Percentiles rank a stretch among this genome's conserved stretches.
These are phyloP conservation scores for Phycomyces blakesleeanus DNA, from an alignment of 192 early-diverging fungal species.

Conservation along the genomic window DNA sequence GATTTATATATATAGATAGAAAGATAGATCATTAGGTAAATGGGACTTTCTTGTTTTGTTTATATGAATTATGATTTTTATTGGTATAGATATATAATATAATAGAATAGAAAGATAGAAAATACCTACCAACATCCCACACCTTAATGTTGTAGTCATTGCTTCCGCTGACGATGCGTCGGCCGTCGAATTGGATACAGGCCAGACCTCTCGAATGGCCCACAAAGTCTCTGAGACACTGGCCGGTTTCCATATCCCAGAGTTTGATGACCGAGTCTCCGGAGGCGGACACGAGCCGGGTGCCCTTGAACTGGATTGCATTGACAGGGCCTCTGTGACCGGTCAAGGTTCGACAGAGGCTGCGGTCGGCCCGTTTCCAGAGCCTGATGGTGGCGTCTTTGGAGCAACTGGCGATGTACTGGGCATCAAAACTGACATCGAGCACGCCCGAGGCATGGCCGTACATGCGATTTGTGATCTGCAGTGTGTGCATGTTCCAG, in stretches of 20 bases:
- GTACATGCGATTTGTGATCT: slow-evolving; percentile 46
- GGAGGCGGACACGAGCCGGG: slow-evolving; percentile 71
- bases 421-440: slow-evolving; percentile 80
- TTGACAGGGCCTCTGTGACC: slow-evolving; percentile 97
- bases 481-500: slow-evolving; percentile 68
- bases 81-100: too few relatives aligned
- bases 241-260: slow-evolving; percentile 75
- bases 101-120: neutral
- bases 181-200: slow-evolving; percentile 89
- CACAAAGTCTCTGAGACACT: slow-evolving; percentile 59
- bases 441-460: slow-evolving; percentile 84
- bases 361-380: slow-evolving; percentile 71
- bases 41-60: neutral
- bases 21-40: too few relatives aligned
- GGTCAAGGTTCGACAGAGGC: slow-evolving; percentile 58
- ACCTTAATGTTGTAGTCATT: slow-evolving; percentile 78
- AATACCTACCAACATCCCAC: slow-evolving; percentile 52
- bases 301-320: slow-evolving; percentile 79
- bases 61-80: neutral
- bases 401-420: slow-evolving; percentile 82
- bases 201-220: slow-evolving; percentile 84
- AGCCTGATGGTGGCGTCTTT: slow-evolving; percentile 92
- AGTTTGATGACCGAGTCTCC: slow-evolving; percentile 82
- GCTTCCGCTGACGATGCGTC: slow-evolving; percentile 76
- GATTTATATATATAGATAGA: neutral